Evolutionary conservation across 176 grass and related monocot genomes (phyloP).

Genomic region (Oryza rufipogon): DNA sequence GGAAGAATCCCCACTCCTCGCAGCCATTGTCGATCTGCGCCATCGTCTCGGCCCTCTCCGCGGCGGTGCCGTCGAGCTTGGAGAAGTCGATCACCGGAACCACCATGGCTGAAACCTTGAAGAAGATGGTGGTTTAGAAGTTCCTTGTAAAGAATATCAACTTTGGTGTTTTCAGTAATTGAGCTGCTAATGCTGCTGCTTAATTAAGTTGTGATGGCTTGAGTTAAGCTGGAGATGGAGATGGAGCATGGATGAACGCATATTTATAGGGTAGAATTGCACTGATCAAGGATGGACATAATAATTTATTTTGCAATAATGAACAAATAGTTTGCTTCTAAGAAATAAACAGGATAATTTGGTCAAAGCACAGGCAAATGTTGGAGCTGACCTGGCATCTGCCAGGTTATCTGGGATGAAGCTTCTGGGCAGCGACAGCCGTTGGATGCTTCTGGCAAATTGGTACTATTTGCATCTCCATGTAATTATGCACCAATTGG

Average conservation of each 20-base stretch:
- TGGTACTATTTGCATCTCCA: not conserved
- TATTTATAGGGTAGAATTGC: not conserved
- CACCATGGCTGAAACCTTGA: slow-evolving; percentile 15
- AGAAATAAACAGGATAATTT: not conserved
- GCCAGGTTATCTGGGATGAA: slow-evolving; percentile 1
- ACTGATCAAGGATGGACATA: not conserved
- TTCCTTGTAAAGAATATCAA: not conserved
- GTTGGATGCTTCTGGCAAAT: slow-evolving; percentile 36
- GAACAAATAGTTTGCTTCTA: not conserved
- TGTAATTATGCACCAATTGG: not conserved
- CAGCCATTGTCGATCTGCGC: slow-evolving; percentile 49
- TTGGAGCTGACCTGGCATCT: slow-evolving; percentile 4
- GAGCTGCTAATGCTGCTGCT: not conserved
- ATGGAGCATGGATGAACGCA: not conserved
- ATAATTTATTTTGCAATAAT: not conserved
- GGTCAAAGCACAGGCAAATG: slow-evolving; percentile 38
- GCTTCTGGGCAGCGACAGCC: slow-evolving; percentile 37
- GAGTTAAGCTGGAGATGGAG: slow-evolving; percentile 20
- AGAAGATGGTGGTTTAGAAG: not conserved
- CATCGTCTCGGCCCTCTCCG: slow-evolving; percentile 26
- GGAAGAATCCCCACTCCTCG: slow-evolving; percentile 66
- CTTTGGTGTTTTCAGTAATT: not conserved
- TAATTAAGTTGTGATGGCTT: not conserved
- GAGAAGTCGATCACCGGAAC: slow-evolving; percentile 66
- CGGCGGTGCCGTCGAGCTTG: slow-evolving; percentile 42